These are phyloP conservation scores for Saccharomyces paradoxus DNA, from an alignment of 805 yeast species.

Conservation along the genomic window DNA sequence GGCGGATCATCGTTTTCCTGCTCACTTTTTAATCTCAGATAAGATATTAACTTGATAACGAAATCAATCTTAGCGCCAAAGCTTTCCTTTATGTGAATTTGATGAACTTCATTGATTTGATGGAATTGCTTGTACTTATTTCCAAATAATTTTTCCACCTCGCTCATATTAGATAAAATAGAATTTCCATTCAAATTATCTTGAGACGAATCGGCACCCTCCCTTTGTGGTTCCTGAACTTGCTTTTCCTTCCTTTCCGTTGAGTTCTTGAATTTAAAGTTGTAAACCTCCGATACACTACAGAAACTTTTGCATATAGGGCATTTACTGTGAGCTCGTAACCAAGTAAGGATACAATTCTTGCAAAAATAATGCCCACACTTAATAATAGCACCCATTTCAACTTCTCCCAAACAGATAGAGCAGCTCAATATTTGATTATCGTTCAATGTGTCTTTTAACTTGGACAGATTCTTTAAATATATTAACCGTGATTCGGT, in stretches of 20 bases:
- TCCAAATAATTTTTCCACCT: constrained; percentile 1
- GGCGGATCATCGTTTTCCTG: constrained; percentile 33
- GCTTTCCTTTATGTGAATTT: constrained; percentile 36
- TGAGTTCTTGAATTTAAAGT: constrained; percentile 44
- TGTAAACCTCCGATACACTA: constrained; percentile 47
- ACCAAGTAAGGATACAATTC: constrained; percentile 74
- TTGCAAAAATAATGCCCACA: constrained; percentile 93
- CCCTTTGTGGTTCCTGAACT: neutral
- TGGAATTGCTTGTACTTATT: constrained; percentile 18
- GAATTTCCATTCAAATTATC: neutral
- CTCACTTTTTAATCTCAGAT: constrained; percentile 47
- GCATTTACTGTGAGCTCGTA: constrained; percentile 47
- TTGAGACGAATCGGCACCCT: neutral
- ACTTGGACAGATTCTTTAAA: constrained; percentile 35
- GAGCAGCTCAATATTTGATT: constrained; percentile 45
- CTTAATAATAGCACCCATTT: constrained; percentile 69
- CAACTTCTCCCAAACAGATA: constrained; percentile 67
- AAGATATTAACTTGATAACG: constrained; percentile 63
- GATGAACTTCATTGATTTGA: constrained; percentile 38
- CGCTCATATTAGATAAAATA: constrained; percentile 10
- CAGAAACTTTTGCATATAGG: constrained; percentile 71
- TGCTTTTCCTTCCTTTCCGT: neutral
- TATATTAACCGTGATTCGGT: constrained; percentile 41
- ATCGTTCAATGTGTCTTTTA: constrained; percentile 23
- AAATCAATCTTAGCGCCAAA: constrained; percentile 86